Percentiles rank a stretch among this genome's conserved stretches.
Conservation (phyloP, 306 rosid genomes). For the Senna tora region DNA sequence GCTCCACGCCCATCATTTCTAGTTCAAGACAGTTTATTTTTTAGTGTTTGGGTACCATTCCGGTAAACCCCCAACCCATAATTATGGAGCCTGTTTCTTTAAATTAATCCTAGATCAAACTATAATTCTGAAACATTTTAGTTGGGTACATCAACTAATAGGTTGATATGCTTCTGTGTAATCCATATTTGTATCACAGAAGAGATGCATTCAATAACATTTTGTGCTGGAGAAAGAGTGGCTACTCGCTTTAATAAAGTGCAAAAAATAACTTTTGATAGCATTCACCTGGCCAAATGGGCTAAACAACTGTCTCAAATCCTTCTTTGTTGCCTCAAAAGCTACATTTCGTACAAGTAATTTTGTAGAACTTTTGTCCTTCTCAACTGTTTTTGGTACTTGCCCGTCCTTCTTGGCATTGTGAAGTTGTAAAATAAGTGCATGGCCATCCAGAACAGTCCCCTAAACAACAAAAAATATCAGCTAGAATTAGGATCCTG, state of each 20-base stretch:
- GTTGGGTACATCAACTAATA: neutral
- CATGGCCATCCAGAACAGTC: slow-evolving; percentile 85
- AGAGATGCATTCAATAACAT: slow-evolving; percentile 7
- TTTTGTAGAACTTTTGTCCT: slow-evolving; percentile 85
- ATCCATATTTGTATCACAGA: neutral
- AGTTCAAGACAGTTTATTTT: neutral
- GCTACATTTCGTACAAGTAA: slow-evolving; percentile 83
- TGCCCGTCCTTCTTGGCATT: slow-evolving; percentile 71
- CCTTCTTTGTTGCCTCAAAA: slow-evolving; percentile 88
- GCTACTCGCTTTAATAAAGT: neutral
- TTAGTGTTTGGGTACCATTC: too few relatives aligned
- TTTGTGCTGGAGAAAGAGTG: slow-evolving; percentile 8
- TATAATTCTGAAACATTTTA: slow-evolving; percentile 14
- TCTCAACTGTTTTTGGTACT: slow-evolving; percentile 51
- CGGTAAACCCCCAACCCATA: neutral
- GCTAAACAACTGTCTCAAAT: slow-evolving; percentile 79
- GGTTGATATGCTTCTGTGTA: slow-evolving; percentile 3
- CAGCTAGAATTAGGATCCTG: slow-evolving; percentile 36
- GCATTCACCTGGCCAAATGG: slow-evolving; percentile 94
- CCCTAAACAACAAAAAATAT: slow-evolving; percentile 54
- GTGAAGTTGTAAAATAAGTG: slow-evolving; percentile 76
- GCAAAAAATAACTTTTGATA: slow-evolving; percentile 14
- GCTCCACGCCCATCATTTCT: neutral
- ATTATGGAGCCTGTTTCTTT: neutral
- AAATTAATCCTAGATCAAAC: neutral